Evolutionary conservation across 2,329 filamentous ascomycete species (phyloP).

Genomic region (Lasiodiplodia gonubiensis): DNA sequence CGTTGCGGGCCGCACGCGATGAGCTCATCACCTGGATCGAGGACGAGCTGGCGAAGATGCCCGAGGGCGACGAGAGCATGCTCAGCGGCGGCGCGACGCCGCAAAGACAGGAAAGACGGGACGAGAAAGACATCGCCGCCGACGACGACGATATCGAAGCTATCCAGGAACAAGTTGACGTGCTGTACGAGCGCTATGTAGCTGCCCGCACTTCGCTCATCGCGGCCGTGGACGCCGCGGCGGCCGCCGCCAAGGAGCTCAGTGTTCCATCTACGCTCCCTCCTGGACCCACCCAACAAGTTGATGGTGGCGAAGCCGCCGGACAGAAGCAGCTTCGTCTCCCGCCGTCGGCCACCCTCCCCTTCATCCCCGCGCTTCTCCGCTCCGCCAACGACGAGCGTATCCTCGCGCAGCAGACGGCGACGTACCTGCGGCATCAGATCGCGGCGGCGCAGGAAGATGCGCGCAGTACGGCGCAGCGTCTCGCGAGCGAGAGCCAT

Average conservation of each 20-base stretch:
- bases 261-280: not conserved
- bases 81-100: slow-evolving; percentile 11
- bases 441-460: slow-evolving; percentile 41
- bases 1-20: slow-evolving; percentile 53
- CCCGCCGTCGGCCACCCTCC: slow-evolving; percentile 35
- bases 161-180: slow-evolving; percentile 37
- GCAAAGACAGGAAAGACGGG: not conserved
- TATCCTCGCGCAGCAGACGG: slow-evolving; percentile 40
- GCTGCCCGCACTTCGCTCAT: slow-evolving; percentile 36
- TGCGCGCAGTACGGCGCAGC: slow-evolving; percentile 37
- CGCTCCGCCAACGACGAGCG: slow-evolving; percentile 38
- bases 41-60: slow-evolving; percentile 52
- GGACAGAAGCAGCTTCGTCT: not conserved
- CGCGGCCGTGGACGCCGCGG: slow-evolving; percentile 15
- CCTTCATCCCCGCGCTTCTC: slow-evolving; percentile 40
- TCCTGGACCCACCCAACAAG: not conserved
- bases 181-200: slow-evolving; percentile 42
- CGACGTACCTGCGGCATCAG: slow-evolving; percentile 42
- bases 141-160: slow-evolving; percentile 27
- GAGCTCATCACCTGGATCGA: slow-evolving; percentile 60
- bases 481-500: slow-evolving; percentile 48
- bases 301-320: not conserved
- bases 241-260: slow-evolving; percentile 14
- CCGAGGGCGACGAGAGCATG: slow-evolving; percentile 43
- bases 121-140: not conserved